Evolutionary conservation across 2,329 filamentous ascomycete genomes (phyloP), one percentile per base, ranked within the genome.

Genomic region (Ceratocystis eucalypticola): DNA sequence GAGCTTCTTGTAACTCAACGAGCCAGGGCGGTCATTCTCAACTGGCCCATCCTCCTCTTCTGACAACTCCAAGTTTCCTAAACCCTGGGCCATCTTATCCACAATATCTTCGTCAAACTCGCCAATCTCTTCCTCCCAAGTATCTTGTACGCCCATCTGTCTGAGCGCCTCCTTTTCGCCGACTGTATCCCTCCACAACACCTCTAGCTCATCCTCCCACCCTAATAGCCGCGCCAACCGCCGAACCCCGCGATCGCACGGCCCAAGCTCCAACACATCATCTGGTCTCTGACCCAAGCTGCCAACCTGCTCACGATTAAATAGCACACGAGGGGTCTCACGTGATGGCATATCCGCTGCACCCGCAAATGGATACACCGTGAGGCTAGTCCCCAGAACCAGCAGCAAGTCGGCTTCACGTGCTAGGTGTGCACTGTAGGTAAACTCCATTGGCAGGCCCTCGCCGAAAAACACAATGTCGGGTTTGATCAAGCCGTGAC

Each of bases 401-500:
- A 97, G 87, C 53, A 88, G 83, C 1, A 96, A 76, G 73, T 96
- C 91, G 0, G 90, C 88, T 71, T 81, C 76, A 8, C 61, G 46
- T 1, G 76, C 76, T 0, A 84, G 81, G 12, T 87, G 75, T 50
- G 77, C 69, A 7, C 73, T 71, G 25, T 74, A 69, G 0, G 72
- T 71, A 66, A 79, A 79, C 0, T 69, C 69, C 48, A 72, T 71
- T 0, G 77, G 77, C 2, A 92, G 76, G 0, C 82, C 75, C 74
- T 92, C 91, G 63, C 91, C 91, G 71, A 96, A 96, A 77, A 96
- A 96, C 44, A 96, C 91, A 73, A 96, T 96, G 71, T 96, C 90
- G 0, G 92, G 92, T 76, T 96, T 96, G 46, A 96, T 90, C 1
- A 94, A 77, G 0, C 92, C 92, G 45, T 82, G 78, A 74, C 93